A percentile compares a stretch with the other conserved stretches of the same genome.
phyloP scores from a whole-genome alignment of 164 flowering plant genomes.

The Liriodendron chinense region DNA sequence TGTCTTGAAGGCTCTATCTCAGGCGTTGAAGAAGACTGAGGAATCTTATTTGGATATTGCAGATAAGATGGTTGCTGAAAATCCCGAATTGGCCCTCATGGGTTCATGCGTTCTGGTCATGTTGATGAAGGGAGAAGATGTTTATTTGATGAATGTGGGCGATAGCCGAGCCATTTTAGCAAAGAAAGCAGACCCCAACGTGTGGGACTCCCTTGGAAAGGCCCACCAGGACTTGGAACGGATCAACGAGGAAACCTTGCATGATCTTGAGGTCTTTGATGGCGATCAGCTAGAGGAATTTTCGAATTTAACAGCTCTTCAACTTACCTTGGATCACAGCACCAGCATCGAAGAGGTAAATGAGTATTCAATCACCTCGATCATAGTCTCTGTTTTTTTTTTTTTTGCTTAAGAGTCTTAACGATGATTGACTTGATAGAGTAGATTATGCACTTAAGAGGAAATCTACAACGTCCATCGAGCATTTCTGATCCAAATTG shows the following conservation, averaged over 20 bases:
- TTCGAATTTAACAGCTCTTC: conserved; percentile 36
- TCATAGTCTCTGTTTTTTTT: neutral
- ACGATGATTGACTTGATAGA: too few species aligned
- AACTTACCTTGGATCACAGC: conserved; percentile 71
- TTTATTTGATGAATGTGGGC: conserved; percentile 83
- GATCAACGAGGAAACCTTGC: conserved; percentile 44
- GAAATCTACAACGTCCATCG: neutral
- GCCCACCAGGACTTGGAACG: conserved; percentile 36
- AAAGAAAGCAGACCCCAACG: conserved; percentile 34
- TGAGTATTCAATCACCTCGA: neutral
- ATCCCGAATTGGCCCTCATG: conserved; percentile 86
- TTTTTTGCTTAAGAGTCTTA: neutral
- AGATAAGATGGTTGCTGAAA: conserved; percentile 60
- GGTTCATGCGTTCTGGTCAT: conserved; percentile 88
- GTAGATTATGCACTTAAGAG: neutral
- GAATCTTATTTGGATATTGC: conserved; percentile 63
- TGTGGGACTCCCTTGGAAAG: conserved; percentile 26
- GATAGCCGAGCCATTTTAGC: conserved; percentile 74
- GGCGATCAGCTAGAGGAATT: conserved; percentile 24
- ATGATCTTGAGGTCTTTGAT: conserved; percentile 33
- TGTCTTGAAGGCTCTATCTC: conserved; percentile 61
- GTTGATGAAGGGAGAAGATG: conserved; percentile 80
- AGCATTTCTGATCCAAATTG: neutral
- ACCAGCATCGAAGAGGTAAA: conserved; percentile 57
- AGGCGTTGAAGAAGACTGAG: conserved; percentile 76